These are phyloP conservation scores for Taphrina communis DNA, from an alignment of 1,139 yeast genomes.

Conservation along the genomic window DNA sequence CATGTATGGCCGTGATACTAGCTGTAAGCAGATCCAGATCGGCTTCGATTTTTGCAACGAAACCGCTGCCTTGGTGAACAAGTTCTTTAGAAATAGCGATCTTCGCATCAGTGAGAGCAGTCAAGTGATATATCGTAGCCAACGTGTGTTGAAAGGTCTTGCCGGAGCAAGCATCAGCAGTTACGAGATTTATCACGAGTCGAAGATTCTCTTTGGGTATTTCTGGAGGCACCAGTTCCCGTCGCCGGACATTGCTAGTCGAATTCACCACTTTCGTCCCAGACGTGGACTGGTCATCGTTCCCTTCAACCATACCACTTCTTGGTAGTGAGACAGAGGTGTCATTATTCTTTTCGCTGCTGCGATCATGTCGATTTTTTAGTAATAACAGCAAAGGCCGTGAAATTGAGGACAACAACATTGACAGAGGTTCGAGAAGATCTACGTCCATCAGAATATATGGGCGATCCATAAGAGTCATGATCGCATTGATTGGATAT, in stretches of 20 bases:
- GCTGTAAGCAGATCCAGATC: constrained; percentile 63
- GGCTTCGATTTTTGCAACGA: constrained; percentile 63
- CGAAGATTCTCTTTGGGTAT: constrained; percentile 70
- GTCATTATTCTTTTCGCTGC: neutral
- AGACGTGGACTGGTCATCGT: constrained; percentile 40
- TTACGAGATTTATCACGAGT: constrained; percentile 69
- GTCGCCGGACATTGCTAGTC: constrained; percentile 1
- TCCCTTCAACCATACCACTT: neutral
- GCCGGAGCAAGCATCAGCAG: constrained; percentile 86
- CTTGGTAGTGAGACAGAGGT: neutral
- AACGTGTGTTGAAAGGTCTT: constrained; percentile 84
- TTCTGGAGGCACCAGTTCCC: constrained; percentile 57
- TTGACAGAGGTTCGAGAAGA: constrained; percentile 75
- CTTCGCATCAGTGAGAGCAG: constrained; percentile 66
- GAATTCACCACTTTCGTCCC: neutral
- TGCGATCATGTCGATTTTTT: neutral
- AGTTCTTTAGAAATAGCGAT: constrained; percentile 71
- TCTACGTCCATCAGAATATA: constrained; percentile 73
- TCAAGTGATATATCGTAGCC: constrained; percentile 79
- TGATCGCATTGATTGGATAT: constrained; percentile 74
- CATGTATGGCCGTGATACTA: constrained; percentile 56
- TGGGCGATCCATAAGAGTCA: constrained; percentile 67
- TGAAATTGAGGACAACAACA: constrained; percentile 76
- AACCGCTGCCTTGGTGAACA: constrained; percentile 66
- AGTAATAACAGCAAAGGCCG: constrained; percentile 60